These are phyloP conservation scores for Phytophthora sp. DNA, from an alignment of 352 stramenopile species.

Conservation along the genomic window DNA sequence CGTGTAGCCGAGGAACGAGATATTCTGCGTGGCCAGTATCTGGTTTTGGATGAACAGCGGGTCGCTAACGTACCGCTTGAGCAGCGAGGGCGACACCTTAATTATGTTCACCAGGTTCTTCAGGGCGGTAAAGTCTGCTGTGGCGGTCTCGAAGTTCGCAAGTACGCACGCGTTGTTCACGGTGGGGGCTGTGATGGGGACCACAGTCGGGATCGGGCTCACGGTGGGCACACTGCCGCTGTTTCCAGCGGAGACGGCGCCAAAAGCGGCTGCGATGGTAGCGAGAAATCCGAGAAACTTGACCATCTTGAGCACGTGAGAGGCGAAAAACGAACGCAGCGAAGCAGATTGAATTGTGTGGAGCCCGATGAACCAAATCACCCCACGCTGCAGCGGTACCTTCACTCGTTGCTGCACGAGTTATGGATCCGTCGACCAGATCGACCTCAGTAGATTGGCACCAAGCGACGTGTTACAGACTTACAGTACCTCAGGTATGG, in stretches of 20 bases:
- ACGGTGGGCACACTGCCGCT: slow-evolving; percentile 11
- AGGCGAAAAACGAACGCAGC: slow-evolving; percentile 19
- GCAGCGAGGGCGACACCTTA: slow-evolving; percentile 40
- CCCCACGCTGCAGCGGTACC: slow-evolving; percentile 2
- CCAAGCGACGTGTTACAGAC: slow-evolving; percentile 32
- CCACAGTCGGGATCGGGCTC: not conserved
- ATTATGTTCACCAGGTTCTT: slow-evolving; percentile 54
- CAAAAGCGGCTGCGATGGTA: slow-evolving; percentile 18
- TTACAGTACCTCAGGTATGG: too few relatives aligned
- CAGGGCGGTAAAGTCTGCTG: slow-evolving; percentile 51
- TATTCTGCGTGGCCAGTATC: slow-evolving; percentile 45
- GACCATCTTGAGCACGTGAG: slow-evolving; percentile 31
- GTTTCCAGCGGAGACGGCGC: slow-evolving; percentile 22
- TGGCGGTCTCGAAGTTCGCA: slow-evolving; percentile 52
- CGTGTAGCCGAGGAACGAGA: slow-evolving; percentile 59
- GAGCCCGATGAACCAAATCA: not conserved
- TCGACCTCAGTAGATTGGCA: slow-evolving; percentile 24
- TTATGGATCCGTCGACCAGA: slow-evolving; percentile 26
- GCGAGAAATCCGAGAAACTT: slow-evolving; percentile 33
- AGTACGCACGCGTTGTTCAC: slow-evolving; percentile 41
- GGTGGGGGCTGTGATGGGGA: not conserved
- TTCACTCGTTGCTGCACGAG: slow-evolving; percentile 17
- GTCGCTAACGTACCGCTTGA: slow-evolving; percentile 44
- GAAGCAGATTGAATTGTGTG: slow-evolving; percentile 37
- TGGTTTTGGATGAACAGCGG: slow-evolving; percentile 49